phyloP scores from a whole-genome alignment of 805 yeast species.

The Pichia exigua region DNA sequence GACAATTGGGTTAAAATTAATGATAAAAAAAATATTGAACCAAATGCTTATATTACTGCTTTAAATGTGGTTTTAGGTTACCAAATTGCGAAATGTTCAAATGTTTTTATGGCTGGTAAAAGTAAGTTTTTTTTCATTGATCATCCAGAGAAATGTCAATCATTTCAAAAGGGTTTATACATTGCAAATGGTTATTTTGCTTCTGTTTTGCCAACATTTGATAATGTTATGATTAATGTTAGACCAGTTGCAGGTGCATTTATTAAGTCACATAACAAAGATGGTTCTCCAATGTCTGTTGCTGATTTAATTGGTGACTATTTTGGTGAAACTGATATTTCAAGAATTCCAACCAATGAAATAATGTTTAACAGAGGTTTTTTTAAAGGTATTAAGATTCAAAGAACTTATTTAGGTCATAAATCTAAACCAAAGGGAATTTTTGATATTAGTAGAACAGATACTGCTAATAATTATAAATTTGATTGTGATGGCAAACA shows the following conservation, averaged over 20 bases:
- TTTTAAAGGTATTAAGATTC: slow-evolving; percentile 19
- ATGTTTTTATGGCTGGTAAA: slow-evolving; percentile 19
- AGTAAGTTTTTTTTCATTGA: slow-evolving; percentile 20
- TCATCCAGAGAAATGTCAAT: slow-evolving; percentile 17
- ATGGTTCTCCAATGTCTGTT: slow-evolving; percentile 20
- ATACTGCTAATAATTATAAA: slow-evolving; percentile 16
- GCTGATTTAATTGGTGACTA: slow-evolving; percentile 22
- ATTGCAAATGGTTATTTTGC: slow-evolving; percentile 26
- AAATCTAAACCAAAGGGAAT: slow-evolving; percentile 20
- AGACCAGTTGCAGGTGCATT: slow-evolving; percentile 25
- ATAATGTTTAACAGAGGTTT: slow-evolving; percentile 13
- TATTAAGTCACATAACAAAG: slow-evolving; percentile 20
- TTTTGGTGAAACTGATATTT: slow-evolving; percentile 14
- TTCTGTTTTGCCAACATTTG: slow-evolving; percentile 23
- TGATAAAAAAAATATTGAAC: slow-evolving; percentile 17
- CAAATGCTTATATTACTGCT: slow-evolving; percentile 18
- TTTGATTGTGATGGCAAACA: slow-evolving; percentile 20
- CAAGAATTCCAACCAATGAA: slow-evolving; percentile 6
- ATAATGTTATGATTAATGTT: slow-evolving; percentile 22
- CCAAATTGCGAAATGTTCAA: slow-evolving; percentile 16
- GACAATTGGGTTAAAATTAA: slow-evolving; percentile 13
- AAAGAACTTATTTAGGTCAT: slow-evolving; percentile 17
- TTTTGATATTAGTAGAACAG: slow-evolving; percentile 16
- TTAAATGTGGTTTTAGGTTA: slow-evolving; percentile 19
- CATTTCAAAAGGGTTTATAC: slow-evolving; percentile 22